Evolutionary conservation across 2,329 filamentous ascomycete genomes (phyloP).

Genomic region (Pseudocercospora fijiensis): DNA sequence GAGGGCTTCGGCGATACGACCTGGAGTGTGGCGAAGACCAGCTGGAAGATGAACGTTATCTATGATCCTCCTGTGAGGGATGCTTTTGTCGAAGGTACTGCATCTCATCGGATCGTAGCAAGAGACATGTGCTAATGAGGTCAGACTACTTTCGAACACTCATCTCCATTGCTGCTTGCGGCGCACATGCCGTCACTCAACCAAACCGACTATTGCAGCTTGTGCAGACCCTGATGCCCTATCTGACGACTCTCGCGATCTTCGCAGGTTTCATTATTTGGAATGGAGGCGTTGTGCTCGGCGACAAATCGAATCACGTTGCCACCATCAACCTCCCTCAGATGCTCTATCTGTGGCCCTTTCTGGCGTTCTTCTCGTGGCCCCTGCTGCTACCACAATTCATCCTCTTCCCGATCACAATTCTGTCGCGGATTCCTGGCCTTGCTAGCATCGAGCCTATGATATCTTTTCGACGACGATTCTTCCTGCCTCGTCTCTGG

Average conservation of each 20-base stretch:
- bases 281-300: constrained; percentile 91
- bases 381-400: constrained; percentile 67
- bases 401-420: constrained; percentile 35
- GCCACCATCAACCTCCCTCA: constrained; percentile 86
- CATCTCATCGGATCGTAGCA: no score
- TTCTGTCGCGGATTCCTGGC: constrained; percentile 30
- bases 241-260: constrained; percentile 60
- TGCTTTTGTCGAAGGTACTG: constrained; percentile 51
- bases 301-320: constrained; percentile 91
- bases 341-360: constrained; percentile 93
- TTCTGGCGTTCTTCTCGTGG: constrained; percentile 84
- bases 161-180: constrained; percentile 64
- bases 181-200: constrained; percentile 44
- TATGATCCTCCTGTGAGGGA: constrained; percentile 53
- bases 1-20: constrained; percentile 36
- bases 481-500: constrained; percentile 41
- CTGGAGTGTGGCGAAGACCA: constrained; percentile 34
- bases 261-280: constrained; percentile 77
- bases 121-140: constrained; percentile 1
- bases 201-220: constrained; percentile 27
- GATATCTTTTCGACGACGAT: constrained; percentile 37
- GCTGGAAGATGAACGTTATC: constrained; percentile 45
- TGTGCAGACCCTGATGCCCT: constrained; percentile 42
- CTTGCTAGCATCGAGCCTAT: constrained; percentile 34
- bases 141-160: constrained; percentile 41